Evolutionary conservation across 2,329 filamentous ascomycete species (phyloP).

Genomic region (Epicoccum sorghinum): DNA sequence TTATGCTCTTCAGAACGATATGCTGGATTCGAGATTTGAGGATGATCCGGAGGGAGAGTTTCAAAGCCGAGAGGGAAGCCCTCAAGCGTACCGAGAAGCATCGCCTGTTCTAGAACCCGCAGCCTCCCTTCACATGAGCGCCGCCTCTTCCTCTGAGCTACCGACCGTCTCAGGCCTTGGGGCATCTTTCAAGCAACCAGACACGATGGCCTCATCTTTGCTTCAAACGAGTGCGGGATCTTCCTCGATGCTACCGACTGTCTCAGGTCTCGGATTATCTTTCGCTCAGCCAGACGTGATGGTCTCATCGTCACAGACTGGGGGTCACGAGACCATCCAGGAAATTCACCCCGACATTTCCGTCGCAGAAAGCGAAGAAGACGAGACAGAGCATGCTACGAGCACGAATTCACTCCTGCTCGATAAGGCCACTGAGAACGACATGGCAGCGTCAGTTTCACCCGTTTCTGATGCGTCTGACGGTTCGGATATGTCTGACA

Average conservation of each 20-base stretch:
- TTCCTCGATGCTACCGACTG: constrained; percentile 28
- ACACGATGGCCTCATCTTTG: constrained; percentile 7
- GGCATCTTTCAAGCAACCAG: constrained; percentile 21
- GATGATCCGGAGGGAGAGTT: constrained; percentile 14
- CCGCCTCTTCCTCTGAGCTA: constrained; percentile 24
- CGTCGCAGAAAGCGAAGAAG: background rate
- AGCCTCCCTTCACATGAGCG: constrained; percentile 21
- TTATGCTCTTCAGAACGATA: constrained; percentile 40
- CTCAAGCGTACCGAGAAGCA: constrained; percentile 17
- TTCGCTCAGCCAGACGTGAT: constrained; percentile 18
- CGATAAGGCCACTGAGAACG: constrained; percentile 19
- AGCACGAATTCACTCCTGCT: constrained; percentile 2
- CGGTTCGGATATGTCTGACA: constrained; percentile 61
- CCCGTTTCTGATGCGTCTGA: constrained; percentile 73
- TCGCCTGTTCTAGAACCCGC: constrained; percentile 20
- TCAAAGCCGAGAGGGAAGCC: constrained; percentile 1
- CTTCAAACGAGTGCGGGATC: constrained; percentile 25
- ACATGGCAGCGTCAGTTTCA: constrained; percentile 62
- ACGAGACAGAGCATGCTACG: constrained; percentile 6
- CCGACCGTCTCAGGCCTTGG: constrained; percentile 36
- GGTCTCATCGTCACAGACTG: constrained; percentile 19
- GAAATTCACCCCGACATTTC: no score
- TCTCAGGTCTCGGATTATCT: constrained; percentile 32
- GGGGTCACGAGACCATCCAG: constrained; percentile 1
- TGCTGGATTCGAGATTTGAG: constrained; percentile 37